Base-by-base conservation (phyloP, 768 basidiomycete genomes). In the Tephrocybe sp. region DNA sequence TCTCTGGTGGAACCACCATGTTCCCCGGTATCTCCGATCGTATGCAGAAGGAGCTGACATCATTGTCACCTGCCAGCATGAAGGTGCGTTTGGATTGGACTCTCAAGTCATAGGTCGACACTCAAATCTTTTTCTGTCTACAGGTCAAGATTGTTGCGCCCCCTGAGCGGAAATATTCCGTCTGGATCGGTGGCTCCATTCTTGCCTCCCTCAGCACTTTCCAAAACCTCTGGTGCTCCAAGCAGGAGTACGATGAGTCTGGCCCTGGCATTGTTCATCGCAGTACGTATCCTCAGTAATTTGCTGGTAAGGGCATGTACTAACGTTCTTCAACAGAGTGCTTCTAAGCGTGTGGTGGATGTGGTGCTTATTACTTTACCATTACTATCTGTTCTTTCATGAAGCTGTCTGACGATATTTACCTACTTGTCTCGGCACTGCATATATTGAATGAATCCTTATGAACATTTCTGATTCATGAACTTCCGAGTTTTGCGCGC, bases 11-110 rank as follows among this genome's bases (percentile, higher is more conserved):
- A 66, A 90, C 90, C 56, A 93, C 91, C 65, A 94, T 95, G 92
- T 94, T 93, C 88, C 86, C 90, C 60, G 93, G 93, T 77, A 94
- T 96, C 62, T 84, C 92, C 60, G 93, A 96, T 72, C 88, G 93
- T 63, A 91, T 96, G 90, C 89, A 92, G 71, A 93, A 93, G 79
- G 93, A 96, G 74, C 77, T 96, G 67, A 88, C 88, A 18, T 75
- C 86, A 18, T 78, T 94, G 59, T 81, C 88, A 50, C 93, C 93
- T 23, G 80, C 88, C 51, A 90, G 87, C 73, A 88, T 95, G 88
- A 95, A 93, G 84, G 79, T 76, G 32, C 25, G 76, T 66, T 23
- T 39, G n/a, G 0, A 10, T 17, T 28, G 23, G 28, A 23, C 24
- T 30, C 1, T 21, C 36, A 12, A 25, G 10, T 20, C 12, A 46